Conservation (phyloP, 2,329 filamentous ascomycete genomes). For the Hirsutella minnesotensis region DNA sequence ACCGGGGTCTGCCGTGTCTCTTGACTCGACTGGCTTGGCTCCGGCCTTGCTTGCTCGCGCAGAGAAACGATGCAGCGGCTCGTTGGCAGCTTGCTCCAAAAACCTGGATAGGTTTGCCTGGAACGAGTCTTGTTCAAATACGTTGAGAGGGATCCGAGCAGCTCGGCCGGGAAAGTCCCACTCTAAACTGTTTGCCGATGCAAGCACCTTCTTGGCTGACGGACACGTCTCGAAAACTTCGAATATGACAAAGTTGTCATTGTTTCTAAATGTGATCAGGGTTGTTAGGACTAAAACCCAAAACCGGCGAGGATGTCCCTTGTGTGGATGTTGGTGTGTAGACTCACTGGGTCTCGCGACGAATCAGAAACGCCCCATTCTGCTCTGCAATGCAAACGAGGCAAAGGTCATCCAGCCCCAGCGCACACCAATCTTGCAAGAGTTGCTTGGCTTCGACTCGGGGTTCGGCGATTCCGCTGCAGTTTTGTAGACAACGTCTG, state of each 20-base stretch:
- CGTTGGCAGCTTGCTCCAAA: slow-evolving; percentile 41
- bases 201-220: slow-evolving; percentile 35
- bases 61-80: slow-evolving; percentile 40
- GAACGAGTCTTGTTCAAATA: slow-evolving; percentile 24
- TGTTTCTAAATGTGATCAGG: slow-evolving; percentile 3
- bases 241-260: slow-evolving; percentile 17
- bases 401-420: slow-evolving; percentile 2
- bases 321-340: not conserved
- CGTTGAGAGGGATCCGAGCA: slow-evolving; percentile 27
- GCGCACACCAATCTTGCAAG: not conserved
- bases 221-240: slow-evolving; percentile 52
- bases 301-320: too few species aligned
- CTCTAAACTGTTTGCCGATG: slow-evolving; percentile 33
- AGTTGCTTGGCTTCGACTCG: not conserved
- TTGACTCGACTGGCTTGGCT: slow-evolving; percentile 33
- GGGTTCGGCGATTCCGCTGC: not conserved
- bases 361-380: slow-evolving; percentile 19
- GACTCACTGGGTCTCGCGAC: slow-evolving; percentile 9
- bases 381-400: slow-evolving; percentile 12
- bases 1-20: slow-evolving; percentile 45
- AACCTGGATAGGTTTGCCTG: slow-evolving; percentile 35
- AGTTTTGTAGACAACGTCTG: not conserved
- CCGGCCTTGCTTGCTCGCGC: slow-evolving; percentile 41
- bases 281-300: not conserved
- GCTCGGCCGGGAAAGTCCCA: slow-evolving; percentile 50